These are phyloP conservation scores for Suillus americanus DNA, from an alignment of 768 basidiomycete genomes.

Conservation along the genomic window DNA sequence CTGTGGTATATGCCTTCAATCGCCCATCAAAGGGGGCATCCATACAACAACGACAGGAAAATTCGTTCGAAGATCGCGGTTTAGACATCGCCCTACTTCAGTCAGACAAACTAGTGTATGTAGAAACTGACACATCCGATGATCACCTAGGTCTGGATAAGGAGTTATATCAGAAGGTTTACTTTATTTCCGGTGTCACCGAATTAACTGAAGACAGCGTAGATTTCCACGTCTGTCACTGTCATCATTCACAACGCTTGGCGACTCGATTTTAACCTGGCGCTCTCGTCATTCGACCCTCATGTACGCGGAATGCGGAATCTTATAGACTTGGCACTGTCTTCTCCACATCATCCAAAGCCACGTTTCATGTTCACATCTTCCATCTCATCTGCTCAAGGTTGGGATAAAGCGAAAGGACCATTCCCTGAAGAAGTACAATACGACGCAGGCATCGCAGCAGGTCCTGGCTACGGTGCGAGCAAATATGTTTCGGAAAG, in stretches of 20 bases:
- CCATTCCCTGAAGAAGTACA: conserved; percentile 37
- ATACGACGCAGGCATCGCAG: conserved; percentile 31
- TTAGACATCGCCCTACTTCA: conserved; percentile 27
- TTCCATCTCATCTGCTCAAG: conserved; percentile 35
- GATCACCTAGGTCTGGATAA: conserved; percentile 30
- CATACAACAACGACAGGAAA: conserved; percentile 27
- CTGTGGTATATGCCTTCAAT: conserved; percentile 34
- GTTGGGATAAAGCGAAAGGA: conserved; percentile 28
- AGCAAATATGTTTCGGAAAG: conserved; percentile 45
- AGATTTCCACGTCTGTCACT: conserved; percentile 36
- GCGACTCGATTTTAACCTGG: conserved; percentile 44
- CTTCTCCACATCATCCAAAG: conserved; percentile 23
- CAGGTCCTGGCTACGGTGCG: conserved; percentile 46
- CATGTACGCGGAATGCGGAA: conserved; percentile 40
- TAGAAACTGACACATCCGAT: conserved; percentile 33
- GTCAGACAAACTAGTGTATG: conserved; percentile 32
- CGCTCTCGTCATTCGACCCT: conserved; percentile 42
- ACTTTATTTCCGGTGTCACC: neutral
- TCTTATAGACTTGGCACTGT: conserved; percentile 31
- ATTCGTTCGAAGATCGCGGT: conserved; percentile 31
- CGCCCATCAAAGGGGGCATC: conserved; percentile 20
- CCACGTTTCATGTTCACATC: conserved; percentile 41
- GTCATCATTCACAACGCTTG: conserved; percentile 44
- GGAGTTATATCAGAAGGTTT: conserved; percentile 20
- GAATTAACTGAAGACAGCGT: neutral